Conservation (phyloP, 495 filamentous ascomycete species). For the Podospora conica region DNA sequence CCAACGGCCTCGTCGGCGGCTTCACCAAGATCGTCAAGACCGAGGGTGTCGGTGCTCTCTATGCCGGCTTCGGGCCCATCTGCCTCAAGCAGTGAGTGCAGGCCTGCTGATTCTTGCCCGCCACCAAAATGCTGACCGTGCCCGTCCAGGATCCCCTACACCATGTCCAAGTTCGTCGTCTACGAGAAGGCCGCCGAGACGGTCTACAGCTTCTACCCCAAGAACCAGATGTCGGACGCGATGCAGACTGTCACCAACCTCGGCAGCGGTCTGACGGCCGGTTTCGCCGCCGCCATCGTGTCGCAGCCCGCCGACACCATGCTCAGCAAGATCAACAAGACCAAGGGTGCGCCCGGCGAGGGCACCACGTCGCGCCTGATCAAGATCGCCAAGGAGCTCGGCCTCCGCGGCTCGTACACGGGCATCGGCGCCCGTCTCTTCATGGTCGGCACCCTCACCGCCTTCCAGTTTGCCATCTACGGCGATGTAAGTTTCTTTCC, state of each 20-base stretch:
- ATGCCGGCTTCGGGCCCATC: slow-evolving; percentile 90
- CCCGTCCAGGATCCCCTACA: slow-evolving; percentile 80
- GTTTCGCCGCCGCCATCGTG: slow-evolving; percentile 93
- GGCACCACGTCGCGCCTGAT: slow-evolving; percentile 83
- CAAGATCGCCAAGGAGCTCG: slow-evolving; percentile 95
- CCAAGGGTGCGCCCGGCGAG: slow-evolving; percentile 91
- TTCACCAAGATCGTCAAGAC: slow-evolving; percentile 79
- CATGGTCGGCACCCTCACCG: slow-evolving; percentile 72
- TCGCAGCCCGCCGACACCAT: slow-evolving; percentile 99
- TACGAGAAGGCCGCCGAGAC: slow-evolving; percentile 93
- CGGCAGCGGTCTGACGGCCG: slow-evolving; percentile 89
- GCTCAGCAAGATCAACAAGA: slow-evolving; percentile 99
- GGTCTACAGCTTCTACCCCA: slow-evolving; percentile 68
- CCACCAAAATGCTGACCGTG: slow-evolving; percentile 11
- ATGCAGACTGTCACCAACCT: slow-evolving; percentile 88
- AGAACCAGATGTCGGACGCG: slow-evolving; percentile 63
- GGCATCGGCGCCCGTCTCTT: slow-evolving; percentile 94
- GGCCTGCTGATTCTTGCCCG: background rate
- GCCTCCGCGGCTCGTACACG: slow-evolving; percentile 76
- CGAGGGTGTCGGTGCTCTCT: slow-evolving; percentile 86
- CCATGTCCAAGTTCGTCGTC: slow-evolving; percentile 99
- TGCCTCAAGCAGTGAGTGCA: slow-evolving; percentile 87
- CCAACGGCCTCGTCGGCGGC: slow-evolving; percentile 71
- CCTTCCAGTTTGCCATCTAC: slow-evolving; percentile 96
- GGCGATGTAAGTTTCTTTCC: slow-evolving; percentile 36